Evolutionary conservation across 2,329 filamentous ascomycete genomes (phyloP).

Genomic region (Corniculantispora saksenae): DNA sequence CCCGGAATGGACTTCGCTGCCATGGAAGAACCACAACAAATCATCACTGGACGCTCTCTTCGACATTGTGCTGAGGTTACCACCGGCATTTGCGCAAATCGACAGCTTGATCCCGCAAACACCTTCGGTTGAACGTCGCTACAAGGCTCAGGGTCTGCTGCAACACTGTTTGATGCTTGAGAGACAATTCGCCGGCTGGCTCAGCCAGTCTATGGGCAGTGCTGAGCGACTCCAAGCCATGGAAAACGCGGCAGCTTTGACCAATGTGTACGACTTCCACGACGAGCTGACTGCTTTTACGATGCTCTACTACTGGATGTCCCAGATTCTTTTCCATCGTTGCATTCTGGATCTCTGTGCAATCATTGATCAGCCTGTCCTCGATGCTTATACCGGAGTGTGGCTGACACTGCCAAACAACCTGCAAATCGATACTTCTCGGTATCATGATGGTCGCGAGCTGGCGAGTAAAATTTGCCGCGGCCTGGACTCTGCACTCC

Average conservation of each 20-base stretch:
- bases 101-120: slow-evolving; percentile 44
- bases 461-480: slow-evolving; percentile 53
- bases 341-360: slow-evolving; percentile 49
- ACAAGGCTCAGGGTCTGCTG: slow-evolving; percentile 51
- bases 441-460: slow-evolving; percentile 46
- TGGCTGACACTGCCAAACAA: slow-evolving; percentile 41
- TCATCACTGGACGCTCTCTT: slow-evolving; percentile 53
- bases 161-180: slow-evolving; percentile 50
- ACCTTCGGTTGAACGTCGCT: slow-evolving; percentile 42
- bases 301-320: slow-evolving; percentile 57
- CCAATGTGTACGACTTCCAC: slow-evolving; percentile 46
- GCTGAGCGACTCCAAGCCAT: slow-evolving; percentile 33
- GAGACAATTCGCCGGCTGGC: slow-evolving; percentile 50
- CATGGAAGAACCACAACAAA: slow-evolving; percentile 55
- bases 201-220: slow-evolving; percentile 39
- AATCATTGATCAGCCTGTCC: slow-evolving; percentile 44
- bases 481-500: slow-evolving; percentile 49
- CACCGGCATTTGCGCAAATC: slow-evolving; percentile 46
- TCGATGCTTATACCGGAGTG: slow-evolving; percentile 41
- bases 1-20: slow-evolving; percentile 52
- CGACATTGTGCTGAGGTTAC: slow-evolving; percentile 50
- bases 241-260: slow-evolving; percentile 43
- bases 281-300: slow-evolving; percentile 46
- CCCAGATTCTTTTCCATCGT: slow-evolving; percentile 50
- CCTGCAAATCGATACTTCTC: slow-evolving; percentile 42